phyloP scores from a whole-genome alignment of 768 basidiomycete genomes.

The Hortiboletus campestris region DNA sequence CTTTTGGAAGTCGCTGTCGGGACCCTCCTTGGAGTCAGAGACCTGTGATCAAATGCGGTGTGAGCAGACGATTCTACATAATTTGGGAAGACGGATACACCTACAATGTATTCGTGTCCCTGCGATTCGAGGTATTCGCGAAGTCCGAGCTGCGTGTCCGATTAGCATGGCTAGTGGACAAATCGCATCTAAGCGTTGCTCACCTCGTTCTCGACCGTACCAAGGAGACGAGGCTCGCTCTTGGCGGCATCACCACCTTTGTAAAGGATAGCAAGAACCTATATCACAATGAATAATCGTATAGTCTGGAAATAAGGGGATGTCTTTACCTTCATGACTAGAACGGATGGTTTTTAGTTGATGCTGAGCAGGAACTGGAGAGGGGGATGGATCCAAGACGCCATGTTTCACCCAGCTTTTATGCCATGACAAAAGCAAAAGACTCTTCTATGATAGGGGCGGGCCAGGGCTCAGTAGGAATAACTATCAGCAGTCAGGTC shows the following conservation, averaged over 20 bases:
- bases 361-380: conserved; percentile 5
- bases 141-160: conserved; percentile 61
- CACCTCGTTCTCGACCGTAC: conserved; percentile 79
- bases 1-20: conserved; percentile 79
- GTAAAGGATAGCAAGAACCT: conserved; percentile 78
- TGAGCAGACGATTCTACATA: conserved; percentile 1
- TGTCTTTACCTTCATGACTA: conserved; percentile 43
- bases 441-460: not conserved
- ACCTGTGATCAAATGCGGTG: conserved; percentile 42
- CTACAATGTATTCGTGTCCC: conserved; percentile 75
- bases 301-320: not conserved
- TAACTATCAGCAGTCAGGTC: not conserved
- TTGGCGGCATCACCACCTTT: conserved; percentile 62
- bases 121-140: conserved; percentile 62
- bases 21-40: conserved; percentile 79
- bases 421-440: conserved; percentile 14
- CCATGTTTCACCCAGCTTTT: conserved; percentile 5
- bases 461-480: not conserved
- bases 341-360: not conserved
- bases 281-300: not conserved
- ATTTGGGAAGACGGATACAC: conserved; percentile 14
- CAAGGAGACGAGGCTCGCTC: conserved; percentile 72
- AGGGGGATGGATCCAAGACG: not conserved
- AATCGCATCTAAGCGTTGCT: not conserved
- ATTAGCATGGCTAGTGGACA: not conserved